Conservation (phyloP, 2,329 filamentous ascomycete genomes). For the Cercospora sesami region DNA sequence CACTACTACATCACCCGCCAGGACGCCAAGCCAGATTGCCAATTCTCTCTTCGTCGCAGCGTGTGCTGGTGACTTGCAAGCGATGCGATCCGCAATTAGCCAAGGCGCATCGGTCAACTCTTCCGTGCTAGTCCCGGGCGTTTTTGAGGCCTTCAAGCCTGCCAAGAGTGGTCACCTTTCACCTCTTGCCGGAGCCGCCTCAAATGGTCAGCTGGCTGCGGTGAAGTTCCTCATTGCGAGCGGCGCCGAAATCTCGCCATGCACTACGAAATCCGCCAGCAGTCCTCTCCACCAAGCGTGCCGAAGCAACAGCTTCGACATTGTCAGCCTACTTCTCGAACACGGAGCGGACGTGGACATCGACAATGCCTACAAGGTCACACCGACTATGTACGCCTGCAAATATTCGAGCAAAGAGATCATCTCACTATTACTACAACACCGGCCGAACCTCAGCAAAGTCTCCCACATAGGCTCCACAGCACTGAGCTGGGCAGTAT, state of each 20-base stretch:
- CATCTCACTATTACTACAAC: slow-evolving; percentile 32
- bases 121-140: slow-evolving; percentile 29
- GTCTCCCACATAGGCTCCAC: slow-evolving; percentile 36
- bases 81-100: slow-evolving; percentile 31
- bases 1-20: slow-evolving; percentile 16
- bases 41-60: slow-evolving; percentile 34
- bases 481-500: slow-evolving; percentile 36
- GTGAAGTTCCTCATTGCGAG: slow-evolving; percentile 33
- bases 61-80: slow-evolving; percentile 34
- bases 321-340: slow-evolving; percentile 32
- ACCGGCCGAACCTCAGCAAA: slow-evolving; percentile 32
- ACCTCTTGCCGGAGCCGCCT: slow-evolving; percentile 37
- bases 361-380: slow-evolving; percentile 36
- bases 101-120: slow-evolving; percentile 36
- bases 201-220: slow-evolving; percentile 32
- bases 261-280: slow-evolving; percentile 31
- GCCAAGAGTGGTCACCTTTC: slow-evolving; percentile 38
- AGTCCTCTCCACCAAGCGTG: slow-evolving; percentile 38
- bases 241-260: slow-evolving; percentile 36
- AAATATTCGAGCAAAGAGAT: slow-evolving; percentile 32
- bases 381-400: slow-evolving; percentile 39
- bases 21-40: slow-evolving; percentile 24
- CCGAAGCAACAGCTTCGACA: slow-evolving; percentile 32
- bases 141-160: slow-evolving; percentile 40
- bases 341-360: slow-evolving; percentile 34